phyloP scores from a whole-genome alignment of 495 filamentous ascomycete species.

The Gamarada debralockiae region DNA sequence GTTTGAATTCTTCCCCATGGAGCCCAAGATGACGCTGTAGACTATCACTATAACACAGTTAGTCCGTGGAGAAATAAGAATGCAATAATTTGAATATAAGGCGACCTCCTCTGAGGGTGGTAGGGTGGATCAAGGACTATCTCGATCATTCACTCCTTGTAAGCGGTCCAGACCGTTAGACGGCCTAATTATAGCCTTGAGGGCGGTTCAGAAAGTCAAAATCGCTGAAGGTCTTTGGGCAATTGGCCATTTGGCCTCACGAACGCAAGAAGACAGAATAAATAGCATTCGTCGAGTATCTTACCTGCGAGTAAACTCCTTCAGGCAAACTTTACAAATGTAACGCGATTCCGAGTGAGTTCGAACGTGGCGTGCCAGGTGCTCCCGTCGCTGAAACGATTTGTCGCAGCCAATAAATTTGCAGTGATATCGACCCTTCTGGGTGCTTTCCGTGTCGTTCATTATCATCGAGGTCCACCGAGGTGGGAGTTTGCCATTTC shows the following conservation, averaged over 20 bases:
- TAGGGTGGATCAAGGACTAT: too few relatives aligned
- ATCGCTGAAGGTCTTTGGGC: too few relatives aligned
- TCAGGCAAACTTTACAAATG: slow-evolving; percentile 22
- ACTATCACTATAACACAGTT: slow-evolving; percentile 18
- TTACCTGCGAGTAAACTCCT: slow-evolving; percentile 26
- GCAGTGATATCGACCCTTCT: slow-evolving; percentile 9
- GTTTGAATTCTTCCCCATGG: slow-evolving; percentile 18
- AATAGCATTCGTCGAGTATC: neutral
- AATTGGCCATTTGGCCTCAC: too few relatives aligned
- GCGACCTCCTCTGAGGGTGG: too few relatives aligned
- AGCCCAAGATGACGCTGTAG: slow-evolving; percentile 18
- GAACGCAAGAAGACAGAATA: neutral
- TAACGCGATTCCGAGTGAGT: slow-evolving; percentile 16
- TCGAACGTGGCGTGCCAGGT: slow-evolving; percentile 27
- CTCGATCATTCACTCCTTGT: too few relatives aligned
- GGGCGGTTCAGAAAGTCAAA: neutral
- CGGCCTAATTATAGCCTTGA: neutral
- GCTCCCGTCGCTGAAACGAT: slow-evolving; percentile 28
- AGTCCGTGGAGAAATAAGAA: neutral
- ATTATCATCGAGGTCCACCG: too few relatives aligned
- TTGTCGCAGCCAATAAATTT: slow-evolving; percentile 22
- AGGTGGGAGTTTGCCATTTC: too few relatives aligned
- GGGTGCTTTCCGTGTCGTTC: too few relatives aligned
- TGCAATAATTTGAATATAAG: too few relatives aligned
- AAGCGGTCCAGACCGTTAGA: neutral